Percentiles rank a stretch among this genome's conserved stretches.
Evolutionary conservation across 1,284 basidiomycete species (phyloP).

Genomic region (Hortiboletus rubellus): DNA sequence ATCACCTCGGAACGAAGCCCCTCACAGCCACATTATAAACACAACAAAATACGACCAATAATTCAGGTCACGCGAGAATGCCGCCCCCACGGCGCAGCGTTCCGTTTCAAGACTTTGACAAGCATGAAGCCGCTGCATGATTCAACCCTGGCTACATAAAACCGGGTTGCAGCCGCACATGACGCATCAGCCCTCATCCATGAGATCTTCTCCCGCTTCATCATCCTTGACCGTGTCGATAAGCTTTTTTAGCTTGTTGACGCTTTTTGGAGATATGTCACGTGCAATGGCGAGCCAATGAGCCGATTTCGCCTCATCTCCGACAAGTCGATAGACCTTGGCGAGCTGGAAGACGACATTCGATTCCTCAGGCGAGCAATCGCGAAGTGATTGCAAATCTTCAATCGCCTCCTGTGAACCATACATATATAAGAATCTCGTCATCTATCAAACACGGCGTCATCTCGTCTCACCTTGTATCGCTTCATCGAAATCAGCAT

Average conservation of each 20-base stretch:
- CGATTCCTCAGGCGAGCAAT: conserved; percentile 86
- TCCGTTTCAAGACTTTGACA: neutral
- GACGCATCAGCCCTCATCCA: conserved; percentile 64
- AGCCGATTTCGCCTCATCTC: conserved; percentile 76
- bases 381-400: conserved; percentile 77
- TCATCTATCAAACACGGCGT: conserved; percentile 12
- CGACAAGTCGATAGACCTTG: conserved; percentile 80
- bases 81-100: conserved; percentile 12
- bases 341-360: conserved; percentile 96
- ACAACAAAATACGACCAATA: conserved; percentile 23
- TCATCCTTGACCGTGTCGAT: conserved; percentile 70
- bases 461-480: conserved; percentile 63
- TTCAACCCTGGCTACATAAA: neutral
- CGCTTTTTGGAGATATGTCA: conserved; percentile 79
- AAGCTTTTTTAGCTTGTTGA: conserved; percentile 74
- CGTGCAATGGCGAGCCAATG: conserved; percentile 84
- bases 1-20: conserved; percentile 33
- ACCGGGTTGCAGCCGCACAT: neutral
- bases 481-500: conserved; percentile 80
- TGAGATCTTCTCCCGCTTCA: conserved; percentile 57
- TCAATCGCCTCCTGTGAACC: conserved; percentile 67
- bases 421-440: conserved; percentile 32
- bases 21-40: conserved; percentile 32
- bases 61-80: conserved; percentile 28
- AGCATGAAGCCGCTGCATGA: neutral